Base-by-base conservation (phyloP, 441 rosid genomes). In the Omphalea diandra region DNA sequence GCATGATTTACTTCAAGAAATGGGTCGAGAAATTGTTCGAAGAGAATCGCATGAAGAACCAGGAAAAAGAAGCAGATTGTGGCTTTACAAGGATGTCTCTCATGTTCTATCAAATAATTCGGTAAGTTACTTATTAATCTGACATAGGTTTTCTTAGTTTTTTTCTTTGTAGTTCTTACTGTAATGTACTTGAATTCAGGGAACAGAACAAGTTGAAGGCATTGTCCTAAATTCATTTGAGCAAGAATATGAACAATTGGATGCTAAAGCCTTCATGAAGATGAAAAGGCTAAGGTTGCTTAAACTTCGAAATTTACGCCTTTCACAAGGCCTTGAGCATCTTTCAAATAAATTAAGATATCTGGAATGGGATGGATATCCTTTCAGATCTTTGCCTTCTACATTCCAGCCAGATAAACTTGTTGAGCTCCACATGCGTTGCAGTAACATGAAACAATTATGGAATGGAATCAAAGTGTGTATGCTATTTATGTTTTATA, bases 1-100 rank as follows among this genome's bases (percentile, higher is more conserved):
- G 70, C 70, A 72, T 35, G 75, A 72, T 71, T 66, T 84, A 67
- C 83, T 84, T 5, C 81, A 73, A 63, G 83, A 85, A 75, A 78
- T 87, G 89, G 88, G 81, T 17, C 74, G 76, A 64, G 81, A 79
- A 24, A 80, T 87, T 60, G 79, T 85, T 43, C 77, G 77, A 17
- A 49, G 69, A 58, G 77, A 71, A 18, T 79, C 64, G 7, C 47
- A 65, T 1, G 70, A 78, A 4, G 67, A 27, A 20, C 81, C 79
- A 8, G 81, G 89, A 71, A 71, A 76, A 54, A 70, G 86, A 35
- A 79, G 82, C 47, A 77, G 85, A 76, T 43, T 83, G 22, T 87
- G 89, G 84, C 64, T n/a, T 7, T 43, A 5, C 18, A 61, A 73
- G 10, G 76, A 81, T 63, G 26, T 71, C 14, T 1, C 14, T 35